phyloP scores from a whole-genome alignment of 257 asterid genomes.

The Apocynum venetum region DNA sequence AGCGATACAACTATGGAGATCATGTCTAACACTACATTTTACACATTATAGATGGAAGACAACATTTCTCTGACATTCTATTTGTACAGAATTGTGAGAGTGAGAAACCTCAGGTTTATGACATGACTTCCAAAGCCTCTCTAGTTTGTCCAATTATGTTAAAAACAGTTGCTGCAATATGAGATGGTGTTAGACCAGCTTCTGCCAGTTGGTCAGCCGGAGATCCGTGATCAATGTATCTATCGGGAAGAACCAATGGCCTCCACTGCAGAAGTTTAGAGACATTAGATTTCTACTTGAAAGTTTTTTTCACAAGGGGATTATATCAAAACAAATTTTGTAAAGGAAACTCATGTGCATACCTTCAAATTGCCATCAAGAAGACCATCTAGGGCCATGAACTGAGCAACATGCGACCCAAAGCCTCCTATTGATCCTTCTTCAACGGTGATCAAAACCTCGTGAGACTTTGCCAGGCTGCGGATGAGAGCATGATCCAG shows the following conservation, averaged over 20 bases:
- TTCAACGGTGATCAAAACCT: slow-evolving; percentile 78
- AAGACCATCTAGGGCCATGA: slow-evolving; percentile 91
- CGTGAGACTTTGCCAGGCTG: slow-evolving; percentile 75
- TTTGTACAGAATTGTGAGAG: slow-evolving; percentile 16
- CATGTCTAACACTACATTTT: slow-evolving; percentile 13
- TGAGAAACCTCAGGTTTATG: slow-evolving; percentile 27
- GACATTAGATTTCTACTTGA: neutral
- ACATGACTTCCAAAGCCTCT: slow-evolving; percentile 81
- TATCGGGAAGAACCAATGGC: slow-evolving; percentile 94
- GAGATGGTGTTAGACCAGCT: slow-evolving; percentile 80
- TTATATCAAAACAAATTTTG: neutral
- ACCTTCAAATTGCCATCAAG: slow-evolving; percentile 90
- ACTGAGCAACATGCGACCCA: slow-evolving; percentile 94
- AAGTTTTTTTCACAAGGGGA: neutral
- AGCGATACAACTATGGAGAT: neutral
- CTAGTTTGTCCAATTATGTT: slow-evolving; percentile 82
- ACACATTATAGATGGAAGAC: neutral
- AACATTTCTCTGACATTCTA: neutral
- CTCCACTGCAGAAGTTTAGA: slow-evolving; percentile 70
- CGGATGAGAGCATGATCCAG: slow-evolving; percentile 71
- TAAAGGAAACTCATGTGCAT: neutral
- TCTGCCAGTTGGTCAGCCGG: slow-evolving; percentile 64
- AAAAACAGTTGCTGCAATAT: slow-evolving; percentile 81
- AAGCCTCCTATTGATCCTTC: slow-evolving; percentile 99
- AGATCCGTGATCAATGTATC: slow-evolving; percentile 89